phyloP scores from a whole-genome alignment of 1,139 yeast species.

The Candida sp. region DNA sequence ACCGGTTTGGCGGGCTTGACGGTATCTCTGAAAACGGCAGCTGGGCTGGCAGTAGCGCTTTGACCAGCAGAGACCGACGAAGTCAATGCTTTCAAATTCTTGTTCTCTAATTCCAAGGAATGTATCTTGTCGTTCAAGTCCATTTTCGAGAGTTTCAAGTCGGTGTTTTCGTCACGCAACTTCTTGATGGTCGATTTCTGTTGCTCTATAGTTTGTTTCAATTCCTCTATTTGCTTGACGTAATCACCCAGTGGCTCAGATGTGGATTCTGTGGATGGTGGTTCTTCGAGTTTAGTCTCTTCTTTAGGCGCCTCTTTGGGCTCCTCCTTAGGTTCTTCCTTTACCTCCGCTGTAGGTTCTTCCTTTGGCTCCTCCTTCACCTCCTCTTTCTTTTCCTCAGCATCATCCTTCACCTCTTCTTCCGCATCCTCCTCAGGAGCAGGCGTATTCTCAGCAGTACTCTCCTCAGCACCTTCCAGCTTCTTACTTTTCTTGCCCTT shows the following conservation, averaged over 20 bases:
- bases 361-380: conserved; percentile 14
- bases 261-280: background rate
- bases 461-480: conserved; percentile 16
- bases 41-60: background rate
- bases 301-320: background rate
- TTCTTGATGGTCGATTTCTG: conserved; percentile 42
- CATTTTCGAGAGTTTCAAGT: conserved; percentile 47
- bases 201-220: conserved; percentile 26
- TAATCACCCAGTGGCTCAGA: background rate
- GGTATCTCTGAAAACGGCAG: conserved; percentile 4
- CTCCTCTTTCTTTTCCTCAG: conserved; percentile 12
- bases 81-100: conserved; percentile 17
- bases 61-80: conserved; percentile 2
- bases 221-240: conserved; percentile 31
- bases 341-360: background rate
- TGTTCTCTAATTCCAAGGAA: conserved; percentile 28
- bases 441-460: conserved; percentile 13
- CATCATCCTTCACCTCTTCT: background rate
- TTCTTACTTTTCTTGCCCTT: conserved; percentile 25
- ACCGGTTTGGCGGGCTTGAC: conserved; percentile 39
- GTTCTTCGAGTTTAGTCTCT: background rate
- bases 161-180: conserved; percentile 49
- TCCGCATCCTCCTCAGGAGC: conserved; percentile 9
- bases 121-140: conserved; percentile 45
- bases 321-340: conserved; percentile 13